These are phyloP conservation scores for Rubroboletus pulcherrimus DNA, from an alignment of 768 basidiomycete species.

Conservation along the genomic window DNA sequence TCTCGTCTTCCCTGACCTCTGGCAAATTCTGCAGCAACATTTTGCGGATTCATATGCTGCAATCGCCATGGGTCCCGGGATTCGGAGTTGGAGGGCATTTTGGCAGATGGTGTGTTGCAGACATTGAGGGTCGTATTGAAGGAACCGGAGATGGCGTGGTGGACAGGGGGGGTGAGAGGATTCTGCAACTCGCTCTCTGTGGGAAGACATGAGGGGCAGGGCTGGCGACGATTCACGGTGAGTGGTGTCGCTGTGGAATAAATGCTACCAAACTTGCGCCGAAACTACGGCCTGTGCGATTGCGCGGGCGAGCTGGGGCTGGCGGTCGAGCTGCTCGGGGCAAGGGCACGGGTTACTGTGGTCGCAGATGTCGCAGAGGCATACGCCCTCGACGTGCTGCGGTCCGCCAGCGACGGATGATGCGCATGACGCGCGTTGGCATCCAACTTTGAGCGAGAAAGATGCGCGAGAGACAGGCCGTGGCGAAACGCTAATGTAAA, in stretches of 20 bases:
- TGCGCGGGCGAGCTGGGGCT: slow-evolving; percentile 11
- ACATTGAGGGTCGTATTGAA: no score
- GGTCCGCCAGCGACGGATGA: slow-evolving; percentile 12
- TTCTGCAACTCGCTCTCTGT: no score
- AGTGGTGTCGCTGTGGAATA: background rate
- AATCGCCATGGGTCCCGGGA: no score
- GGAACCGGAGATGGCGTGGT: no score
- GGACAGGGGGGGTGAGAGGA: no score
- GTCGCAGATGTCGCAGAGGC: slow-evolving; percentile 27
- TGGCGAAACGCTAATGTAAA: background rate
- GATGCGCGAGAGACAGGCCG: slow-evolving; percentile 15
- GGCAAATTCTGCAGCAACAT: no score
- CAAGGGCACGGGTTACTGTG: slow-evolving; percentile 31
- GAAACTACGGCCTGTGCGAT: slow-evolving; percentile 26
- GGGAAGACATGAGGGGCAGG: no score
- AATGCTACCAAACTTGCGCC: slow-evolving; percentile 9
- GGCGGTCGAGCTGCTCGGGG: slow-evolving; percentile 35
- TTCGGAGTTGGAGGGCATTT: no score
- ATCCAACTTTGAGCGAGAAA: slow-evolving; percentile 23
- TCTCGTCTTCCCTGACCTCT: no score
- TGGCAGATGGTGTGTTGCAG: no score
- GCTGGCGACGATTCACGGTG: no score
- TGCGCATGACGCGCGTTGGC: slow-evolving; percentile 19
- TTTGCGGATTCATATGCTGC: no score
- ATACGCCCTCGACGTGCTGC: slow-evolving; percentile 26